A percentile compares a stretch with the other conserved stretches of the same genome.
Evolutionary conservation across 2,329 filamentous ascomycete species (phyloP).

Genomic region (Penicillium sp.): DNA sequence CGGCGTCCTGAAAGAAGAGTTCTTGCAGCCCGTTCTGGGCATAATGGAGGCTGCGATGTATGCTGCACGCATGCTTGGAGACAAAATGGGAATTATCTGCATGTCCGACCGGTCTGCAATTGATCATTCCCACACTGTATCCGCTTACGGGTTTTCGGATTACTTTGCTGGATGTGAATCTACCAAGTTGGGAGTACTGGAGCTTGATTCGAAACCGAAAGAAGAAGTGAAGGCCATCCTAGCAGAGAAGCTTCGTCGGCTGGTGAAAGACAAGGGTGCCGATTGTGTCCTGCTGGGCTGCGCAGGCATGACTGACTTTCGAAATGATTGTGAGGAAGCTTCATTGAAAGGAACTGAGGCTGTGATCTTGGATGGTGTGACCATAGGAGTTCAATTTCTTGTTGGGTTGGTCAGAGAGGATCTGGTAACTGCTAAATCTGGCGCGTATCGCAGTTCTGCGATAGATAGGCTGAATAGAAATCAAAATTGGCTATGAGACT

Average conservation of each 20-base stretch:
- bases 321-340: not conserved
- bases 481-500: not conserved
- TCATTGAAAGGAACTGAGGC: not conserved
- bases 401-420: not conserved
- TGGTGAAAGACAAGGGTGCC: not conserved
- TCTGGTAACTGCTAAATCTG: not conserved
- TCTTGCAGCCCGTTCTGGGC: not conserved
- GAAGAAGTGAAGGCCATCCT: not conserved
- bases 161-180: constrained; percentile 1
- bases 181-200: not conserved
- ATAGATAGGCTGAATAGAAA: not conserved
- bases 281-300: not conserved
- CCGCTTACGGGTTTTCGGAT: not conserved
- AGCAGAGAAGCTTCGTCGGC: not conserved
- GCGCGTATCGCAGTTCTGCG: not conserved
- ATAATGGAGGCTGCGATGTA: constrained; percentile 3
- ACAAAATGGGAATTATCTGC: not conserved
- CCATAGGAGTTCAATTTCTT: not conserved
- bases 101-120: not conserved
- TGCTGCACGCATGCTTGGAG: not conserved
- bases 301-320: not conserved
- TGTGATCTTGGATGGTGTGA: not conserved
- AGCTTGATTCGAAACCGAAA: not conserved
- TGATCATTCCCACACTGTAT: not conserved
- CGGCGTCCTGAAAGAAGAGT: not conserved